Percentiles rank a stretch among this genome's conserved stretches.
phyloP scores from a whole-genome alignment of 2,329 filamentous ascomycete species.

The Xylariaceae sp. region DNA sequence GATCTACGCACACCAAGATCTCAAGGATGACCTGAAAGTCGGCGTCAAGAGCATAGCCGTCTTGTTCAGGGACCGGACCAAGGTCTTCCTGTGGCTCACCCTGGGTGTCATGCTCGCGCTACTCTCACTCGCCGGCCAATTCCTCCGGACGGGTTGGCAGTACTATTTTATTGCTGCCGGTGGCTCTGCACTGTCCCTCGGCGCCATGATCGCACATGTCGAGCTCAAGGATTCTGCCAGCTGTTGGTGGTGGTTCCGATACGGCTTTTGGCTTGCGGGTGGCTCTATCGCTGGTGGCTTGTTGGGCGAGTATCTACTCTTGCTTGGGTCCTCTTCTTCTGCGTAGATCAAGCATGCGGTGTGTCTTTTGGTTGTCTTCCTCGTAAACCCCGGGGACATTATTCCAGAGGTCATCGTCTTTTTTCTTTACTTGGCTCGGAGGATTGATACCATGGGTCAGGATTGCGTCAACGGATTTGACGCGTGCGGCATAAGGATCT shows the following conservation, averaged over 20 bases:
- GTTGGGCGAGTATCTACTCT: constrained; percentile 18
- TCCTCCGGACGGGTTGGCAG: constrained; percentile 18
- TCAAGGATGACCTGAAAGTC: constrained; percentile 32
- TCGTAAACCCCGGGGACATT: no score
- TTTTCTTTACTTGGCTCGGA: no score
- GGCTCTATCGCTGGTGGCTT: constrained; percentile 27
- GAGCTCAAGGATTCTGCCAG: constrained; percentile 28
- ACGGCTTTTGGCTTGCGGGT: constrained; percentile 32
- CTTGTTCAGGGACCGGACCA: constrained; percentile 26
- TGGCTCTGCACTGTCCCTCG: constrained; percentile 25
- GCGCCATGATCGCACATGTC: constrained; percentile 29
- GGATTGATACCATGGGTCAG: no score
- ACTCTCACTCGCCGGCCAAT: constrained; percentile 18
- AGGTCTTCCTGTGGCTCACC: constrained; percentile 22
- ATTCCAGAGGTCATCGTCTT: no score
- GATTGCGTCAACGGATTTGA: no score
- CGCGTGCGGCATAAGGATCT: no score
- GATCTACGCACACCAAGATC: constrained; percentile 37
- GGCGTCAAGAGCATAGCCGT: constrained; percentile 36
- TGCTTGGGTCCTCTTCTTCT: neutral
- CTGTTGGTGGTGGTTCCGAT: constrained; percentile 34
- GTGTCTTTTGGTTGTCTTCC: no score
- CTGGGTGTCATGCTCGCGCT: constrained; percentile 24
- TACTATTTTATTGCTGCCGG: constrained; percentile 26
- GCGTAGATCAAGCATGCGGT: no score